phyloP scores from a whole-genome alignment of 2,329 filamentous ascomycete species.

The Diaporthe nobilis region DNA sequence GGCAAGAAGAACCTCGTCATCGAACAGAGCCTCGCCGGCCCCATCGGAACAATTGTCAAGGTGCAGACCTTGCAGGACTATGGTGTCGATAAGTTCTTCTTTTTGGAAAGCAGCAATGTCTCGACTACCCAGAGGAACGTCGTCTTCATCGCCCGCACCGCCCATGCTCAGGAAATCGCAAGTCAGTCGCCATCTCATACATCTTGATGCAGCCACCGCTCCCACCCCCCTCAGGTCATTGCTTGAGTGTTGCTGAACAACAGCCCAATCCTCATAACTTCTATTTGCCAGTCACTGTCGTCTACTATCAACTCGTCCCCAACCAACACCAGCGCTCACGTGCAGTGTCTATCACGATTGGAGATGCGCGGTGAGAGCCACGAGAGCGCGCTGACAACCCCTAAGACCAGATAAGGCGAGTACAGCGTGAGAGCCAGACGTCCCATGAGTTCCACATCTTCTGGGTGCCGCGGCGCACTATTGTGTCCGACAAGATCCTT shows the following conservation, averaged over 20 bases:
- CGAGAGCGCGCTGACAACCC: slow-evolving; percentile 72
- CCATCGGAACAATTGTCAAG: slow-evolving; percentile 92
- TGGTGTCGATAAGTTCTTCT: slow-evolving; percentile 97
- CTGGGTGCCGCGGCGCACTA: slow-evolving; percentile 92
- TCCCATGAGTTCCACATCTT: slow-evolving; percentile 98
- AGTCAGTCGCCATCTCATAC: slow-evolving; percentile 70
- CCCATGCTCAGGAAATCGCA: slow-evolving; percentile 89
- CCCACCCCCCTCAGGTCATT: background rate
- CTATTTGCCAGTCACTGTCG: slow-evolving; percentile 65
- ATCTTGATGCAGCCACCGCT: background rate
- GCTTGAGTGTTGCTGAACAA: background rate
- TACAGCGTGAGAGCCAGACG: slow-evolving; percentile 88
- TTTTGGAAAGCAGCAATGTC: slow-evolving; percentile 94
- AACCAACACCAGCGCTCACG: slow-evolving; percentile 52
- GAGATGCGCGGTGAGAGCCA: slow-evolving; percentile 59
- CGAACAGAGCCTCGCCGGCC: slow-evolving; percentile 90
- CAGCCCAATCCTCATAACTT: slow-evolving; percentile 56
- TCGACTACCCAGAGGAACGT: slow-evolving; percentile 96
- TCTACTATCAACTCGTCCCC: slow-evolving; percentile 61
- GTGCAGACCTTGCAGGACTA: slow-evolving; percentile 97
- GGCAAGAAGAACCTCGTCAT: slow-evolving; percentile 99
- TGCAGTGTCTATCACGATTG: slow-evolving; percentile 56
- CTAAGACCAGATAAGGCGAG: slow-evolving; percentile 89
- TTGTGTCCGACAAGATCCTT: slow-evolving; percentile 90
- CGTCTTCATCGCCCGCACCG: slow-evolving; percentile 91